Evolutionary conservation across 2,329 filamentous ascomycete genomes (phyloP), one percentile per base, ranked within the genome.

Genomic region (Microdochium bolleyi): DNA sequence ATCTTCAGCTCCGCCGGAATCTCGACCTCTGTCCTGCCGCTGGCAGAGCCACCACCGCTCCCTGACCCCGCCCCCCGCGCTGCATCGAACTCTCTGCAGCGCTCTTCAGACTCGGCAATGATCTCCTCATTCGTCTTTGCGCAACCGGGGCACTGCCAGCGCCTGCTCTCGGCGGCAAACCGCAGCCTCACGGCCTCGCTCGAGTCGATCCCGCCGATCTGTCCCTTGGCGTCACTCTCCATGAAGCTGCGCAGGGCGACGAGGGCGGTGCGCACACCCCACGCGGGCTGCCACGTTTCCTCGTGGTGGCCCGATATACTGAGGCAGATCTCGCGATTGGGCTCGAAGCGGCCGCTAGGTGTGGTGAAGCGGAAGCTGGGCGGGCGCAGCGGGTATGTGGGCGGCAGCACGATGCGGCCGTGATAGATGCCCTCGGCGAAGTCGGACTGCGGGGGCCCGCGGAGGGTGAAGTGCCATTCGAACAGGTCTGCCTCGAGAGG

Each of bases 391-490:
- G 94, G 94, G 70, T 99, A 99, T 1, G 87, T 83, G 0, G 91
- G 82, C 1, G 94, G 94, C 1, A 99, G 83, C 38, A 92, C 81
- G 67, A 99, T 97, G 64, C 92, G 90, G 54, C 94, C 94, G 71
- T 99, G 94, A 74, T 97, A 99, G 63, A 96, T 82, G 49, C 94
- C 94, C 30, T 78, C 74, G 48, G 83, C 82, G 72, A 92, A 96
- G 37, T 85, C 82, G 0, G 90, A 92, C 30, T 82, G 76, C 0
- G 92, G 92, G 0, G 92, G 92, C 0, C 94, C 94, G 51, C 87
- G 84, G n/a, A 99, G 78, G 0, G 94, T 99, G 73, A 97, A 99
- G 75, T 99, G 94, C 94, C 94, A 99, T 72, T 97, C 92, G 72
- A 96, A 96, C 52, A 99, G 84, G 70, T 97, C 91, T 30, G 83